These are phyloP conservation scores for Kwoniella shandongensis DNA, from an alignment of 768 basidiomycete genomes.

Conservation along the genomic window DNA sequence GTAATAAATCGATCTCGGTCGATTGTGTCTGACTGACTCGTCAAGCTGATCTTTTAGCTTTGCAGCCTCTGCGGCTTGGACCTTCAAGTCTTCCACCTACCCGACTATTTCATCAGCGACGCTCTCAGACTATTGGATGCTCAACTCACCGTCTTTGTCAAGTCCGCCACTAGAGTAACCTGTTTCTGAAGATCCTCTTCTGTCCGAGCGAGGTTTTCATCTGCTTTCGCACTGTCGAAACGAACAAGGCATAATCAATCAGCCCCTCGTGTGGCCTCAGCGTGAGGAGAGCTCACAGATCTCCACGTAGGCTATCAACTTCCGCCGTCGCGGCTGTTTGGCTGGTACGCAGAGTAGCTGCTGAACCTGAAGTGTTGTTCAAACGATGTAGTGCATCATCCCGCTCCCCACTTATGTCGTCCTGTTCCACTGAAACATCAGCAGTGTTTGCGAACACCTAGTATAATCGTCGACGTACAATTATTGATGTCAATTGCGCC, in stretches of 20 bases:
- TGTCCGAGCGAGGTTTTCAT: conserved; percentile 79
- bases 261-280: no score
- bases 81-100: conserved; percentile 72
- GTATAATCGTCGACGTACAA: conserved; percentile 39
- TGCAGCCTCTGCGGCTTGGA: conserved; percentile 70
- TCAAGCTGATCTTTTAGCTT: conserved; percentile 90
- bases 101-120: conserved; percentile 1
- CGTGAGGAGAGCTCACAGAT: conserved; percentile 66
- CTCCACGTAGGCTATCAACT: conserved; percentile 74
- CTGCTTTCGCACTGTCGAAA: conserved; percentile 76
- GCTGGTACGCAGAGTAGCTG: conserved; percentile 66
- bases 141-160: conserved; percentile 63
- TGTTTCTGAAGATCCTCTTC: conserved; percentile 84
- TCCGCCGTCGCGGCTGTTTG: conserved; percentile 74
- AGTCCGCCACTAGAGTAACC: conserved; percentile 64
- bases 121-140: not conserved
- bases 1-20: not conserved
- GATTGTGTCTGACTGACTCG: conserved; percentile 63
- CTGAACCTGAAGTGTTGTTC: conserved; percentile 56
- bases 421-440: conserved; percentile 51
- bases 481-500: conserved; percentile 67
- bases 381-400: conserved; percentile 67
- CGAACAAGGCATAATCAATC: conserved; percentile 4
- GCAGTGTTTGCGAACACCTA: not conserved
- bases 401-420: conserved; percentile 74